Base-by-base conservation (phyloP, 2,329 filamentous ascomycete species). In the Dothideomycetidae sp. region DNA sequence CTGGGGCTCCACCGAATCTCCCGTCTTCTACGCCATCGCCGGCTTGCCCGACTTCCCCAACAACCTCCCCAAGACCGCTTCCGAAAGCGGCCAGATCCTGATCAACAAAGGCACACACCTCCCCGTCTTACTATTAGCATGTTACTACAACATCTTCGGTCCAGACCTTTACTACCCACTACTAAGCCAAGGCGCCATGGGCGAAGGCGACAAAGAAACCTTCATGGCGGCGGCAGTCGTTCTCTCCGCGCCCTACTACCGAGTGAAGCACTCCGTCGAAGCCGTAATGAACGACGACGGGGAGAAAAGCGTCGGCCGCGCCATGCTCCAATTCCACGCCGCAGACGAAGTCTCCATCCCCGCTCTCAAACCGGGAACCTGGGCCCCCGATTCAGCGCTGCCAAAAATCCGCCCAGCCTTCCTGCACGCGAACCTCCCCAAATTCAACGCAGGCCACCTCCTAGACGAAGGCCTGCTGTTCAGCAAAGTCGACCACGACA, bases 181-280 rank as follows among this genome's bases (percentile, higher is more conserved):
- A 0, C 52, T 66, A 5, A 61, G 57, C 3, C 64, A 67, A 47
- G 64, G 64, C 21, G 63, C 58, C 5, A 52, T 59, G 0, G 66
- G 65, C 9, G 56, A 67, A 48, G 66, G 66, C 11, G 65, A 68
- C 49, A 68, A 68, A 46, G 65, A 68, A 45, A 67, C 64, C 0
- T 68, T 68, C 44, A 47, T 64, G 11, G 53, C 60, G 4, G 64
- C 64, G 5, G 62, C 66, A 5, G 43, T 57, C 3, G 60, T 53
- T 9, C 48, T 64, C 2, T 47, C 51, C 3, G 51, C 58, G 4
- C 46, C 57, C 2, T 64, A 58, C 45, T 63, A 66, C 44, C 53
- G 58, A 21, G 63, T 67, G 31, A 37, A 33, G 17, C 31, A 43
- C 16, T 38, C 38, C 11, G 52, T 50, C 30, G 37, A 40, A 5